Base-by-base conservation (phyloP, 2,329 filamentous ascomycete species). In the Fusarium subtropicale region DNA sequence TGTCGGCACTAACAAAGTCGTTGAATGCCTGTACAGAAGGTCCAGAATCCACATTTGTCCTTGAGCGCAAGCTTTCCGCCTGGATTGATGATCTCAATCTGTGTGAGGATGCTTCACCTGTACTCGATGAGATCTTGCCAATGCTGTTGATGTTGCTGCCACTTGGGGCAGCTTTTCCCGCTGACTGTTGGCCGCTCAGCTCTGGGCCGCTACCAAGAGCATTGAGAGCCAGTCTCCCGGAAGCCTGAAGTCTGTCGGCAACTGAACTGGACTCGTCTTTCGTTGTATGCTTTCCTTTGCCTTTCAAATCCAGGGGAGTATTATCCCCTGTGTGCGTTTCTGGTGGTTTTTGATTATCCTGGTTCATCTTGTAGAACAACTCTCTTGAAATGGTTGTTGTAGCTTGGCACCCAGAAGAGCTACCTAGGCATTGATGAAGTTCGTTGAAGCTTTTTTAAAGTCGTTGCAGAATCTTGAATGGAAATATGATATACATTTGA, bases 21-120 rank as follows among this genome's bases (percentile, higher is more conserved):
- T 76, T 65, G 41, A 71, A 71, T 15, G 74, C 72, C 44, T 70
- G 76, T 44, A 81, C 80, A 46, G 79, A 76, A 18, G 73, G 67
- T 7, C 80, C 73, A 13, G 79, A 72, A 18, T 64, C 60, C 13
- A 64, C 41, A 20, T 64, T 42, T 20, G 47, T 22, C 31, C 67
- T 71, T 33, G 57, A 36, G 24, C 61, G 66, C 22, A 73, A 54
- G 41, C 70, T 64, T 34, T 72, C 68, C 18, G 67, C 54, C 24
- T 56, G 50, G 12, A 31, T 62, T 30, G 64, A 57, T 24, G 68
- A 67, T 9, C 52, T 61, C 18, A 70, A 30, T 48, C 58, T 74
- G 33, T 69, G 64, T 16, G 73, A 75, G 39, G 73, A 71, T 56
- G 71, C 58, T 45, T 75, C 66, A 28, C 64, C 67, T 20, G 53